Base-by-base conservation (phyloP, 257 asterid species). In the Prunella vulgaris region DNA sequence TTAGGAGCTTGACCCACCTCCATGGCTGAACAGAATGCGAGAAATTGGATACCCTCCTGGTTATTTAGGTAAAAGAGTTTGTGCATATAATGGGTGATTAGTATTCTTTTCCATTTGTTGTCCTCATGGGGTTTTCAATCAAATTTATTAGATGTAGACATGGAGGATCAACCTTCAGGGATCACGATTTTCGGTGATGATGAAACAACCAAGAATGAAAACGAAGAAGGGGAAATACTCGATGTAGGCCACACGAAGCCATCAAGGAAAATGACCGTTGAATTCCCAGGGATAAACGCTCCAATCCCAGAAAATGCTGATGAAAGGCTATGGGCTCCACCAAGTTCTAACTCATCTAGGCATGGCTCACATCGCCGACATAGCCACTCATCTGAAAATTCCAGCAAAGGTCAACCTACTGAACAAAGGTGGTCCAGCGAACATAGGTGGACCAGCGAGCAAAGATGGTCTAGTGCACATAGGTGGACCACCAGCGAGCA, bases 1-100 rank as follows among this genome's bases (percentile, higher is more conserved):
- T 57, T 76, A 94, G 99, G 97, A 86, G 80, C 81, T 87, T 68
- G 97, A 94, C 80, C 99, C 99, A 71, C 99, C 97, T 74, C 99
- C 99, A 48, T 94, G 99, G 99, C 95, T 94, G 68, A 75, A 85
- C 85, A 84, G 97, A 81, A 94, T 91, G 99, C 86, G 96, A 68
- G 95, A 91, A 85, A 80, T 94, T 64, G 99, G 99, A 71, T 94
- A 94, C 70, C 99, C 97, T 17, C 97, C 93, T 63, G 97, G 93
- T 80, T 91, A 91, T 85, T 73, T 94, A 82, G 99, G 99, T 94
- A 87, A 72, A 1, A 44, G 10, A 32, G 32, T 35, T 64, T 44
- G 66, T 18, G 62, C 10, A n/a, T 18, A 48, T 8, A 27, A 38
- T 68, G 64, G 52, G n/a, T 60, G 22, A 77, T 52, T 40, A 52